Evolutionary conservation across 768 basidiomycete genomes (phyloP).

Genomic region (Dentipellis fragilis): DNA sequence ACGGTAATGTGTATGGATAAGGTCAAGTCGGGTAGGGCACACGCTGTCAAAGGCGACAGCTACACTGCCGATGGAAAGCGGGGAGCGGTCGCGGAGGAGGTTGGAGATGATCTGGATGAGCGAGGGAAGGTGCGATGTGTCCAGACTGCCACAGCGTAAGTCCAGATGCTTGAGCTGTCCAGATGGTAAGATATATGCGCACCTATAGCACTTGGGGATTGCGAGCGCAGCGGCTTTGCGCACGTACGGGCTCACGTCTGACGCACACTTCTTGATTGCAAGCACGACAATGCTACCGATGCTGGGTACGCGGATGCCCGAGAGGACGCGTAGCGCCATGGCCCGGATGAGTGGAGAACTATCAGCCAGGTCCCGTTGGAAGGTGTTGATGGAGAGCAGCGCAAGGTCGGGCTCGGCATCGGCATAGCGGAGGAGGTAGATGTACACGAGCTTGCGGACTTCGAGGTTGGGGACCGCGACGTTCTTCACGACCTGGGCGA

Average conservation of each 20-base stretch:
- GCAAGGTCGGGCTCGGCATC: conserved; percentile 91
- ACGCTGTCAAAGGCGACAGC: conserved; percentile 78
- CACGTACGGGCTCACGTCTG: conserved; percentile 90
- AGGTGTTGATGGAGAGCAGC: conserved; percentile 93
- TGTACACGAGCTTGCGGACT: conserved; percentile 94
- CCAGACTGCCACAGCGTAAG: conserved; percentile 43
- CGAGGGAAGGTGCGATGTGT: conserved; percentile 58
- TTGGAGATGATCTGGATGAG: conserved; percentile 60
- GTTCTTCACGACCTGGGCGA: conserved; percentile 95
- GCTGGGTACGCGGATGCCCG: conserved; percentile 84
- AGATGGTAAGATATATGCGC: conserved; percentile 18
- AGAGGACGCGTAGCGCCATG: conserved; percentile 90
- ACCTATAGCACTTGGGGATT: conserved; percentile 79
- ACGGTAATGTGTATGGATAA: conserved; percentile 83
- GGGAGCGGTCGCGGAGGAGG: conserved; percentile 65
- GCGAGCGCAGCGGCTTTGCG: conserved; percentile 88
- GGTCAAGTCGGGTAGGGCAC: conserved; percentile 80
- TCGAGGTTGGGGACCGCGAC: conserved; percentile 89
- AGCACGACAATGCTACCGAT: conserved; percentile 79
- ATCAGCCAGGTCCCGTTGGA: conserved; percentile 93
- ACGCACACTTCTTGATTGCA: conserved; percentile 86
- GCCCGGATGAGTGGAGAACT: conserved; percentile 89
- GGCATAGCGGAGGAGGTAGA: conserved; percentile 92
- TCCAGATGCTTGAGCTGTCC: not conserved
- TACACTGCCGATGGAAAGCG: conserved; percentile 81